Base-by-base conservation (phyloP, 345 rosid genomes). In the Eucalyptus coolabah region DNA sequence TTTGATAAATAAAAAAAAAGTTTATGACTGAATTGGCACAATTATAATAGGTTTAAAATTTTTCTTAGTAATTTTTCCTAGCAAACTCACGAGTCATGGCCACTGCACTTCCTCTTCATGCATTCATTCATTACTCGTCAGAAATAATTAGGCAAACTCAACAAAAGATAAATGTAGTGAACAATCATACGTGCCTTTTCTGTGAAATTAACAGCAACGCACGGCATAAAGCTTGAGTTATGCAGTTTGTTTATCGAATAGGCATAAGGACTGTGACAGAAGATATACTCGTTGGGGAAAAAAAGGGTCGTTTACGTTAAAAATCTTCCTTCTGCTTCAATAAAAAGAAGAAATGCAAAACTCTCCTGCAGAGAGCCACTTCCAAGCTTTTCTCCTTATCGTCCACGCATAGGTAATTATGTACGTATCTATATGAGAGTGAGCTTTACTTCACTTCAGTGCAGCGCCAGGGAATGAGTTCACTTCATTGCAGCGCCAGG, bases 11-110 rank as follows among this genome's bases (percentile, higher is more conserved):
- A 19, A 50, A 18, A 50, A 49, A 8, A 53, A 7, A 7, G 4
- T 17, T 53, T 53, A 0, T 53, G 5, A 53, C 1, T 21, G 2
- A 3, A 19, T 53, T 53, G 2, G 0, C 5, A 53, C 10, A 53
- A 53, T 19, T 53, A 19, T 53, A 53, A 53, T 53, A 53, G 5
- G 11, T 53, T 53, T 53, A 53, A 53, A 11, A 53, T 53, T 53
- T 53, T 53, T 53, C 21, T 8, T 8, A 53, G 11, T 53, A 53
- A 53, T 4, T 8, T 53, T 53, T 53, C 59, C 26, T 21, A 37
- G 45, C 12, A 72, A 72, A 72, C 8, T 72, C 44, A 34, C 45
- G 8, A 34, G 47, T 37, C 83, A 37, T 77, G 83, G 47, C 28
- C 47, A 6, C 47, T 4, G 28, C 8, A 77, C 47, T 77, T 77